phyloP scores from a whole-genome alignment of 2,329 filamentous ascomycete genomes.

The Nothophaeocryptopus gaeumannii region DNA sequence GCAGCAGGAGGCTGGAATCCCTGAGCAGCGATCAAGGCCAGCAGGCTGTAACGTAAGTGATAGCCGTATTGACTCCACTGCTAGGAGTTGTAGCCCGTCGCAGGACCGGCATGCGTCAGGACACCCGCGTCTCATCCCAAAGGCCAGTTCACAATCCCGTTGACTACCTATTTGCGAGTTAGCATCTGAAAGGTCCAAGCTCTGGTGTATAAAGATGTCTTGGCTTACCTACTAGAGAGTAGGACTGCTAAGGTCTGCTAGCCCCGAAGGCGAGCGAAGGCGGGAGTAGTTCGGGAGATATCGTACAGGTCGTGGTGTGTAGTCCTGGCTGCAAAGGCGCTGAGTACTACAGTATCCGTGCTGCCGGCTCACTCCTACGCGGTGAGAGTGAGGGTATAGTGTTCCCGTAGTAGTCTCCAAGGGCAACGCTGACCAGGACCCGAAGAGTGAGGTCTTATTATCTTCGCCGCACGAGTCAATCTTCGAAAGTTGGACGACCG shows the following conservation, averaged over 20 bases:
- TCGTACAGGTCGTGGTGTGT: not conserved
- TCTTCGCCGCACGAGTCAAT: no score
- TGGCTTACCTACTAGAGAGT: no score
- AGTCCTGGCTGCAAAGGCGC: not conserved
- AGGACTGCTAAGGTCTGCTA: no score
- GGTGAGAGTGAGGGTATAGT: not conserved
- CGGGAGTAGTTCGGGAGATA: not conserved
- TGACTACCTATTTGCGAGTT: not conserved
- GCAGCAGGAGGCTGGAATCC: no score
- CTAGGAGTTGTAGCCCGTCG: not conserved
- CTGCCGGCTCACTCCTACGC: not conserved
- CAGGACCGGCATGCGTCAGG: slow-evolving; percentile 10
- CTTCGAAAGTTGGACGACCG: no score
- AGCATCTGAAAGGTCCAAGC: not conserved
- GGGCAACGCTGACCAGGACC: not conserved
- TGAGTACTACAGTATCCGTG: not conserved
- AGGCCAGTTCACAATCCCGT: slow-evolving; percentile 11
- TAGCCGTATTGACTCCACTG: no score
- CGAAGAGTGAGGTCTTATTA: not conserved
- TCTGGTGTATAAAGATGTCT: not conserved
- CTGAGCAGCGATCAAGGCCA: no score
- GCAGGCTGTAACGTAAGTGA: no score
- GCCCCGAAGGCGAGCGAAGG: no score
- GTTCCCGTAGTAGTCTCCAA: not conserved
- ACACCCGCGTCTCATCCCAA: slow-evolving; percentile 9